Conservation (phyloP, 2,329 filamentous ascomycete species). For the Trichoderma sp. region DNA sequence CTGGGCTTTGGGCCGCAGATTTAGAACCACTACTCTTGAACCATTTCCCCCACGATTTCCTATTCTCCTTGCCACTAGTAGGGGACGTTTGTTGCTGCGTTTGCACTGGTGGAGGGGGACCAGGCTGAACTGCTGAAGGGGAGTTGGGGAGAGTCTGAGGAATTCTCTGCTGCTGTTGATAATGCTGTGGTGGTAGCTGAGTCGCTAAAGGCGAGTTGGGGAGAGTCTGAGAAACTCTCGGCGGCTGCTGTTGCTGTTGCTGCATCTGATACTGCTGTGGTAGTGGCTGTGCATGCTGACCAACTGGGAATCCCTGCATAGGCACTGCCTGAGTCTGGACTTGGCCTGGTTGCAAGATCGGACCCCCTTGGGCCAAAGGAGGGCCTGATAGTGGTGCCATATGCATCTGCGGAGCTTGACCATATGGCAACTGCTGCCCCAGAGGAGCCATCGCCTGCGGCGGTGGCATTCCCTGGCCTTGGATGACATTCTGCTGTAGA, state of each 20-base stretch:
- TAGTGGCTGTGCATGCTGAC: slow-evolving; percentile 1
- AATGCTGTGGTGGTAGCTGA: background rate
- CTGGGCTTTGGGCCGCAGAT: slow-evolving; percentile 8
- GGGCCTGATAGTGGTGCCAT: background rate
- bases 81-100: background rate
- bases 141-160: background rate
- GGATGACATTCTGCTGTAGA: background rate
- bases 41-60: slow-evolving; percentile 31
- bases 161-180: slow-evolving; percentile 2
- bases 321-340: background rate
- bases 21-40: slow-evolving; percentile 28
- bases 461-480: background rate
- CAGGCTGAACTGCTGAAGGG: background rate
- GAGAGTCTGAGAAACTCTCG: background rate
- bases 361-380: background rate
- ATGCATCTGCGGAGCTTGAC: background rate
- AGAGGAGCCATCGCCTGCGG: background rate
- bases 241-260: background rate
- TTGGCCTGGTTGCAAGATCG: background rate
- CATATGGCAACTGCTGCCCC: background rate
- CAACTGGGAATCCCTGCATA: background rate
- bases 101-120: background rate
- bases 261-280: background rate
- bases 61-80: slow-evolving; percentile 24
- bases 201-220: background rate